phyloP scores from a whole-genome alignment of 306 rosid genomes.

The Cotoneaster glaucophyllus region DNA sequence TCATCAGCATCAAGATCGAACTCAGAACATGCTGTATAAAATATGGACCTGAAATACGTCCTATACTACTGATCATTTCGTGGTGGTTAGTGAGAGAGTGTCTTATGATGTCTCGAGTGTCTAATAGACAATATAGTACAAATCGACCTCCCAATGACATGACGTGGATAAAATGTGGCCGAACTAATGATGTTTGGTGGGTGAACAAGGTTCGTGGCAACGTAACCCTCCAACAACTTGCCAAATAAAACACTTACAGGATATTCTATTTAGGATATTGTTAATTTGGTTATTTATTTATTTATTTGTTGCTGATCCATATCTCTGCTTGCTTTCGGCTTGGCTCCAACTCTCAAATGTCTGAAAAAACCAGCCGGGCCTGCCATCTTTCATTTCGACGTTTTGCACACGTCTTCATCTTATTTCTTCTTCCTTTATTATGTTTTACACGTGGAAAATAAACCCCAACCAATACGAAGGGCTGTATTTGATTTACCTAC shows the following conservation, averaged over 20 bases:
- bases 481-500: not conserved
- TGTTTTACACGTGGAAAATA: not conserved
- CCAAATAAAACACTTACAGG: not conserved
- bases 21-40: rapidly evolving
- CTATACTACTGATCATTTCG: rapidly evolving
- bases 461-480: not conserved
- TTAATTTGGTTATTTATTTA: too few species aligned
- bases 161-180: slow-evolving; percentile 23
- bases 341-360: not conserved
- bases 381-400: not conserved
- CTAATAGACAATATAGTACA: not conserved
- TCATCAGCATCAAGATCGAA: too few species aligned
- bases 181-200: not conserved
- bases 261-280: too few species aligned
- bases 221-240: not conserved
- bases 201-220: slow-evolving; percentile 1
- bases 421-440: not conserved
- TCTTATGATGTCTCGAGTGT: not conserved
- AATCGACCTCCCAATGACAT: not conserved
- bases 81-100: not conserved
- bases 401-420: not conserved
- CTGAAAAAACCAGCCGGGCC: not conserved
- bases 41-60: too few species aligned
- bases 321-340: not conserved
- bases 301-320: not conserved